Base-by-base conservation (phyloP, 306 rosid genomes). In the Vigna trinervia region DNA sequence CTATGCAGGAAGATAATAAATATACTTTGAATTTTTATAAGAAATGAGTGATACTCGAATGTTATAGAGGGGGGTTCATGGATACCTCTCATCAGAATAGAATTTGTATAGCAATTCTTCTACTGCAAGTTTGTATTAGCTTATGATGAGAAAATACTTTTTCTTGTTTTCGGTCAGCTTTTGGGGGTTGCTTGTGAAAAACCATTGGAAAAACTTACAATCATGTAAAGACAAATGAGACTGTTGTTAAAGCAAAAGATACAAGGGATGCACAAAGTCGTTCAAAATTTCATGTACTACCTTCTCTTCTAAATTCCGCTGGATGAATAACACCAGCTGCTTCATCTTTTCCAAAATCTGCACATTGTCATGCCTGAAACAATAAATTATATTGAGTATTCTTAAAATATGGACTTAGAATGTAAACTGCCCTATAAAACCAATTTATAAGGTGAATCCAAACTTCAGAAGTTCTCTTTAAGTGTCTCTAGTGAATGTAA, bases 311-410 rank as follows among this genome's bases (percentile, higher is more conserved):
- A 95, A 82, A 23, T 85, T 92, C 83, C 87, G 84, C 73, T 95
- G 97, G 59, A 95, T 83, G 81, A 95, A 95, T 75, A 95, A 75
- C 78, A 95, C 88, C 88, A 92, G 74, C 72, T 95, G 98, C 90
- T 95, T 95, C 90, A 92, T 69, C 75, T 90, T 95, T 85, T 95
- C 98, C 91, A 95, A 80, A 87, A 82, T 82, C 61, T 87, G 97
- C 86, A 92, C 79, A 58, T 87, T 85, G 73, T 92, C 98, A 59
- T 95, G 98, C 88, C 98, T 95, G 90, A 56, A 87, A 87, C 47
- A 83, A 71, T 59, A 80, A 73, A 64, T 26, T 69, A 73, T 43
- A 69, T 67, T 10, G 69, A 65, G 78, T 70, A 61, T 45, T 45
- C 12, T 45, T 10, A 45, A 12, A 45, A 45, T 45, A 11, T 45